These are phyloP conservation scores for Capronia americana DNA, from an alignment of 2,329 filamentous ascomycete genomes.

Conservation along the genomic window DNA sequence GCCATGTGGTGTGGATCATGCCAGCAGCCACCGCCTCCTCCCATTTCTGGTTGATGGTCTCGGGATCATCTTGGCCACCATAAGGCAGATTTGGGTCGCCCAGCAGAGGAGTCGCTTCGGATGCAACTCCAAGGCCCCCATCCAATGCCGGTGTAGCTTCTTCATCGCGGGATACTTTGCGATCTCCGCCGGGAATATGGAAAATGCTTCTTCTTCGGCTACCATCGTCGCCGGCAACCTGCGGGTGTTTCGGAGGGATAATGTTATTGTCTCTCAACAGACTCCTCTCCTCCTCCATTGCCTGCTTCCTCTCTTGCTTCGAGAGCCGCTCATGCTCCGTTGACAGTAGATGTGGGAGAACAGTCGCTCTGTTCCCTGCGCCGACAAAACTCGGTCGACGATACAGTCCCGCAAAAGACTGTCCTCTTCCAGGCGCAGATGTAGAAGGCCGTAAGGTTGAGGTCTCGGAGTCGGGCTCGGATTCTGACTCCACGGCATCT, in stretches of 20 bases:
- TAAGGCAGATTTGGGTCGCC: constrained; percentile 50
- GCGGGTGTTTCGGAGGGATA: constrained; percentile 59
- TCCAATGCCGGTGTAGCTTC: constrained; percentile 32
- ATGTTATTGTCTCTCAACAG: constrained; percentile 66
- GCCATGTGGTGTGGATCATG: constrained; percentile 87
- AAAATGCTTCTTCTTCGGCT: constrained; percentile 32
- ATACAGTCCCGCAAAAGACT: constrained; percentile 70
- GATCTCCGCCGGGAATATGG: constrained; percentile 34
- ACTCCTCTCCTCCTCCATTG: constrained; percentile 63
- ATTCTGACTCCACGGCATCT: constrained; percentile 37
- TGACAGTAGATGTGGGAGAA: constrained; percentile 60
- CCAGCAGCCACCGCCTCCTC: constrained; percentile 82
- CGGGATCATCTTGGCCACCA: constrained; percentile 57
- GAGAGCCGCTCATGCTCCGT: constrained; percentile 54
- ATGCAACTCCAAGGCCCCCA: constrained; percentile 35
- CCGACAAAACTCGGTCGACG: constrained; percentile 78
- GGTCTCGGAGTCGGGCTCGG: constrained; percentile 47
- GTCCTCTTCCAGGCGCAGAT: constrained; percentile 45
- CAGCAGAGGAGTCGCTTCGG: constrained; percentile 59
- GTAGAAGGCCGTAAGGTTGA: constrained; percentile 51
- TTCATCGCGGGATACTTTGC: constrained; percentile 41
- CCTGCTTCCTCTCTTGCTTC: constrained; percentile 60
- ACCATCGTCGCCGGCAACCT: constrained; percentile 35
- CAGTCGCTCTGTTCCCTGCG: constrained; percentile 71
- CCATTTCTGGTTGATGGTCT: constrained; percentile 76